Percentiles rank a stretch among this genome's conserved stretches.
phyloP scores from a whole-genome alignment of 1,139 yeast species.

The Debaryomycetaceae sp. region DNA sequence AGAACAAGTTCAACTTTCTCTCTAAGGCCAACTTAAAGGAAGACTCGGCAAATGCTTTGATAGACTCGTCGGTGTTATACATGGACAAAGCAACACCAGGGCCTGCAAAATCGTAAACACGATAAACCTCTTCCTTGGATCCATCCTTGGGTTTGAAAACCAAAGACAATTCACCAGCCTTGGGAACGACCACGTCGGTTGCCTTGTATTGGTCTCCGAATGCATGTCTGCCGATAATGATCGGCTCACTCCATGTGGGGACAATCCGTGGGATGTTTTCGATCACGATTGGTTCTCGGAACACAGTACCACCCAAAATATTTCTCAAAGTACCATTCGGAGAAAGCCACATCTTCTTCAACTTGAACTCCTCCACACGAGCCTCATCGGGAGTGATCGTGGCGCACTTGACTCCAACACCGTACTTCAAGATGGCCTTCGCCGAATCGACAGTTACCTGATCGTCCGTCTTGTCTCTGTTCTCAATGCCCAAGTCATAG shows the following conservation, averaged over 20 bases:
- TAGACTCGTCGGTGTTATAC: constrained; percentile 94
- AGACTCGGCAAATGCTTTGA: constrained; percentile 84
- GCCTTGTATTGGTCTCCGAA: constrained; percentile 97
- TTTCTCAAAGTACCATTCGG: constrained; percentile 97
- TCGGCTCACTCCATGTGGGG: constrained; percentile 93
- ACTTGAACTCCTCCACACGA: constrained; percentile 81
- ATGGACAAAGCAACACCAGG: constrained; percentile 88
- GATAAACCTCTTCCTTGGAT: constrained; percentile 46
- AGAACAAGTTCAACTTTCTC: constrained; percentile 72
- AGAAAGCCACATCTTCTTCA: constrained; percentile 95
- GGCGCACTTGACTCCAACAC: constrained; percentile 95
- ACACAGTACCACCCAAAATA: constrained; percentile 92
- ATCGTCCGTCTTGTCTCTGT: constrained; percentile 85
- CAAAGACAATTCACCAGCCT: constrained; percentile 74
- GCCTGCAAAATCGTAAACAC: constrained; percentile 70
- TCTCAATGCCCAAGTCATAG: constrained; percentile 82
- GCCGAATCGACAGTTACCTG: constrained; percentile 89
- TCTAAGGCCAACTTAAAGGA: constrained; percentile 85
- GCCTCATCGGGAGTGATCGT: constrained; percentile 98
- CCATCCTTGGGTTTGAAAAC: constrained; percentile 79
- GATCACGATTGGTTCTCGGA: constrained; percentile 93
- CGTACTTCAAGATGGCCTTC: constrained; percentile 79
- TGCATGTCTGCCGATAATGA: constrained; percentile 95
- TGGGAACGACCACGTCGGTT: constrained; percentile 74
- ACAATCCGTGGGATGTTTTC: constrained; percentile 85